Evolutionary conservation across 1,284 basidiomycete species (phyloP), one percentile per base, ranked within the genome.

Genomic region (Athelia sp.): DNA sequence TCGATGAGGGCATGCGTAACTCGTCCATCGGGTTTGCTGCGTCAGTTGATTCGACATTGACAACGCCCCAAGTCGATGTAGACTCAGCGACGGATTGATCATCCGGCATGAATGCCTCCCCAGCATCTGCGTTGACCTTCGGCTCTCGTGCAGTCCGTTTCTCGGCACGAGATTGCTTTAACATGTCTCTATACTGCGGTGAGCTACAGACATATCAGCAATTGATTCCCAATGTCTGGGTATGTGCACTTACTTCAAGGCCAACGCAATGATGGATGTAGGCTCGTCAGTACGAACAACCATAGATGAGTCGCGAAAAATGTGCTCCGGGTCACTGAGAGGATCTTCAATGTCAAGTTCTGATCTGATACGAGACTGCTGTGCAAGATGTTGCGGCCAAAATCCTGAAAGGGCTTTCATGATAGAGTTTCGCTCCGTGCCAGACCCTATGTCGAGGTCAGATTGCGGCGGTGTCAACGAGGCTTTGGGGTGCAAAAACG

Each of bases 251-350:
- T 59, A 93, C 87, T 89, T 93, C 43, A 99, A 73, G 9, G 94
- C 94, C 49, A 98, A 84, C 3, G 97, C 96, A 56, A 99, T 96
- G 59, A 99, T 97, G 9, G 94, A 98, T 0, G 94, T 98, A 2
- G 97, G 97, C 66, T 99, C 97, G 64, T 98, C 95, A 45, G 95
- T 96, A 19, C 97, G 82, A 22, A 99, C 90, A 45, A 98, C 87
- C 78, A 98, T 96, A 1, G 88, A 87, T 14, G 93, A 95, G 62
- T 98, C 96, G 24, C 92, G 82, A 68, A 98, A 98, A 46, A 99
- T 87, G 62, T 97, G 93, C 59, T 96, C 93, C 3, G 85, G 85
- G 60, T 90, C 85, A 49, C 77, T 76, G 66, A 83, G 76, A 3
- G 78, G 75, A 58, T 89, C 87, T 23, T 87, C 84, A 11, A 55